Base-by-base conservation (phyloP, 306 rosid genomes). In the apple (Malus domestica) region DNA sequence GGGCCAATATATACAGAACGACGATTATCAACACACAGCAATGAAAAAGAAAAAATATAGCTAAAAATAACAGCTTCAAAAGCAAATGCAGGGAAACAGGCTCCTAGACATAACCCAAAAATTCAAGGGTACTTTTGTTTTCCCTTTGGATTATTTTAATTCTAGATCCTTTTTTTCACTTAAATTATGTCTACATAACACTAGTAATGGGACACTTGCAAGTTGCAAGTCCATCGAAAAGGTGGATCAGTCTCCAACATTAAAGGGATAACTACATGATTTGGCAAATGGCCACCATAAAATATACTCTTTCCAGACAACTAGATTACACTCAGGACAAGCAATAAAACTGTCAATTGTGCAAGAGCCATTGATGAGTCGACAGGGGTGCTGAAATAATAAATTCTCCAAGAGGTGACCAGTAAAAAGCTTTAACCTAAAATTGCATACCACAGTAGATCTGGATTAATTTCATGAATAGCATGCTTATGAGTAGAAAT, bases 1-100 rank as follows among this genome's bases (percentile, higher is more conserved):
- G 78, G 68, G 29, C 13, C 85, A 71, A 30, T 63, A 45, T 51
- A 29, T 35, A 79, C 29, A 35, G 70, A 81, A 75, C 63, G 52
- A 73, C 71, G 35, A 60, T 55, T 49, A 23, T 14, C 46, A 44
- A 72, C 78, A 66, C 76, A 72, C n/a, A 66, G 27, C 60, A 52
- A 63, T 61, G 23, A 55, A 30, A 63, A 45, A 5, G 33, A 81
- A 32, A 79, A 12, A 80, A 16, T n/a, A 29, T 4, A 84, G 69
- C 30, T 61, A 15, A 27, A 72, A 71, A 68, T 61, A 70, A 76
- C 45, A 71, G 45, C 82, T 70, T 70, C 32, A 67, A 6, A 42
- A 23, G 70, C 27, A 71, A 74, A 68, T 58, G 51, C 71, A 61
- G 20, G 7, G 14, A 15, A 83, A 72, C 29, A 40, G 33, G 12